phyloP scores from a whole-genome alignment of 495 filamentous ascomycete species.

The Acidomyces sp. region DNA sequence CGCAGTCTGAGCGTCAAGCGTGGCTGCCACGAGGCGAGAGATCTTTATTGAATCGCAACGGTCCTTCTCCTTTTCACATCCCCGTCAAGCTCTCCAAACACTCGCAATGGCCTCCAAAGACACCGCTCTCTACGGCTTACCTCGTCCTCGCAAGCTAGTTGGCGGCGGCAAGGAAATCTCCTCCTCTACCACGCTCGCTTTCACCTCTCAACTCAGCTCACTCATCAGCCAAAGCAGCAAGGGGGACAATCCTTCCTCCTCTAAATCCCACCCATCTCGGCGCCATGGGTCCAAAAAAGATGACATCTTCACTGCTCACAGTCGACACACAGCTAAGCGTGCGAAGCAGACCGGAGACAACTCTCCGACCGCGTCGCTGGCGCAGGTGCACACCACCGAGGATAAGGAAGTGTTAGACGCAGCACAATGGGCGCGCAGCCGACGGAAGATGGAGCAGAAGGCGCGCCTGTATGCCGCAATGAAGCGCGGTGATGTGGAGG shows the following conservation, averaged over 20 bases:
- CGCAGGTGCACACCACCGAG: slow-evolving; percentile 31
- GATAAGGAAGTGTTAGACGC: slow-evolving; percentile 32
- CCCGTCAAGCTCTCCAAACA: too few species aligned
- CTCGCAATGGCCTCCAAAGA: slow-evolving; percentile 33
- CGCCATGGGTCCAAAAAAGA: slow-evolving; percentile 53
- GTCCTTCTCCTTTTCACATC: too few species aligned
- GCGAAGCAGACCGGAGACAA: slow-evolving; percentile 35
- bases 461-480: slow-evolving; percentile 69
- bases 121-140: slow-evolving; percentile 59
- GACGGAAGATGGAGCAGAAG: slow-evolving; percentile 75
- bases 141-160: slow-evolving; percentile 40
- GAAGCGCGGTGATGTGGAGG: slow-evolving; percentile 56
- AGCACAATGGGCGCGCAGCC: slow-evolving; percentile 46
- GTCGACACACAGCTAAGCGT: slow-evolving; percentile 56
- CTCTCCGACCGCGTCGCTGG: slow-evolving; percentile 15
- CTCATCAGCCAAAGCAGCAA: slow-evolving; percentile 14
- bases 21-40: too few species aligned
- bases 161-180: slow-evolving; percentile 46
- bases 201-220: slow-evolving; percentile 63
- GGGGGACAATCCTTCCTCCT: slow-evolving; percentile 11
- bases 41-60: too few species aligned
- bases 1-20: too few species aligned
- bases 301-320: slow-evolving; percentile 52
- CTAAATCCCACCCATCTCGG: slow-evolving; percentile 39
- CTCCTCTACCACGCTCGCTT: slow-evolving; percentile 63